These are phyloP conservation scores for Iris pallida DNA, from an alignment of 116 monocot genomes.

Conservation along the genomic window DNA sequence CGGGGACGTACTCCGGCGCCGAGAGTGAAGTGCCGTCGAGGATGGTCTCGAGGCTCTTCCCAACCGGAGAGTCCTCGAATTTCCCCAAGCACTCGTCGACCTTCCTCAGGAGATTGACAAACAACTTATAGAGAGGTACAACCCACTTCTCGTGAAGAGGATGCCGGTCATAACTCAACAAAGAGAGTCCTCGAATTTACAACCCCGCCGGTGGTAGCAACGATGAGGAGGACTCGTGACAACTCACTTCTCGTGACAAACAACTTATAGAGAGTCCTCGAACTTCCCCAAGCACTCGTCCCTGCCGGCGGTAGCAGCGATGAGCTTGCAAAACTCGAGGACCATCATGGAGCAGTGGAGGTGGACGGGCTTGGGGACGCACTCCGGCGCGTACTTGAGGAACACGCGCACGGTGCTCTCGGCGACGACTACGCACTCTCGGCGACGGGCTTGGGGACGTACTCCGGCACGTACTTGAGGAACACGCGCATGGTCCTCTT, in stretches of 20 bases:
- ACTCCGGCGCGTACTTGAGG: slow-evolving; percentile 7
- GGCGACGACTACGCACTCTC: not conserved
- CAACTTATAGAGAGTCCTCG: slow-evolving; percentile 22
- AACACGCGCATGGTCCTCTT: too few relatives aligned
- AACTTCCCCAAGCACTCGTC: slow-evolving; percentile 27
- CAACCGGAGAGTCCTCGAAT: slow-evolving; percentile 17
- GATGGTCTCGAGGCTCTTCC: not conserved
- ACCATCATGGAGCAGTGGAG: slow-evolving; percentile 28
- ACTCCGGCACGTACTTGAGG: too few relatives aligned
- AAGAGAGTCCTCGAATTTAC: too few relatives aligned
- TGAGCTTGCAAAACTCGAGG: slow-evolving; percentile 59
- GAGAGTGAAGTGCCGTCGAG: not conserved
- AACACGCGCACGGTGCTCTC: slow-evolving; percentile 38
- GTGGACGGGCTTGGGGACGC: slow-evolving; percentile 11
- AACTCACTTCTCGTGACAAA: too few relatives aligned
- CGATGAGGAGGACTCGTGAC: too few relatives aligned
- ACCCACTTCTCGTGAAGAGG: slow-evolving; percentile 27
- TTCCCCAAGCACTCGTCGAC: slow-evolving; percentile 33
- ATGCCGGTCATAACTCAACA: not conserved
- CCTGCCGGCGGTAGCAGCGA: slow-evolving; percentile 25
- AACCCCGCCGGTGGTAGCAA: too few relatives aligned
- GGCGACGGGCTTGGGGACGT: too few relatives aligned
- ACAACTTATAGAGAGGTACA: slow-evolving; percentile 24
- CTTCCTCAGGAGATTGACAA: slow-evolving; percentile 30
- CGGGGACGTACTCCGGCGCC: not conserved